phyloP scores from a whole-genome alignment of 83 land plant genomes.

The Thuja plicata region DNA sequence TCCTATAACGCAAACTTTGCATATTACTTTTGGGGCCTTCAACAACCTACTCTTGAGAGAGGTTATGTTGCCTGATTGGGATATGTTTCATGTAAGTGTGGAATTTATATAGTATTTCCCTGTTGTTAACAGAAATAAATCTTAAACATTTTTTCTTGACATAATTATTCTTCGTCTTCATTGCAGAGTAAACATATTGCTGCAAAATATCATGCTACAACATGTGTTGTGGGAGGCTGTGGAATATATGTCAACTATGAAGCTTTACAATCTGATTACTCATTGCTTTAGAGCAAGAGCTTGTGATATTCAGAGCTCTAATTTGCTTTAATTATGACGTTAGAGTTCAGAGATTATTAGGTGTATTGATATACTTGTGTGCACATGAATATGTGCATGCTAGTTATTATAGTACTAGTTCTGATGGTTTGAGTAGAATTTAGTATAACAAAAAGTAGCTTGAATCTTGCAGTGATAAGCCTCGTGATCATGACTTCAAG shows the following conservation, averaged over 20 bases:
- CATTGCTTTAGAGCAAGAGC: neutral
- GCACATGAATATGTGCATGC: neutral
- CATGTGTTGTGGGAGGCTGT: conserved; percentile 90
- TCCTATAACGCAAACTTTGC: conserved; percentile 76
- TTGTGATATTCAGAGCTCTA: neutral
- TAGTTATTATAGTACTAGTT: neutral
- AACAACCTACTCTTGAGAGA: conserved; percentile 83
- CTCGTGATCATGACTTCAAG: conserved; percentile 65
- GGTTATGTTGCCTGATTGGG: conserved; percentile 91
- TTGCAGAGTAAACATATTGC: conserved; percentile 65
- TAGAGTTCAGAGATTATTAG: neutral
- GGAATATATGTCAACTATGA: conserved; percentile 84
- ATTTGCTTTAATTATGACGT: neutral
- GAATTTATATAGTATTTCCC: neutral
- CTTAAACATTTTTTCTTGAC: neutral
- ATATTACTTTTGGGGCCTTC: conserved; percentile 75
- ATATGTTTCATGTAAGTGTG: conserved; percentile 79
- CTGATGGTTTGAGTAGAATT: neutral
- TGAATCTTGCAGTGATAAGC: conserved; percentile 30
- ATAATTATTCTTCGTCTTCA: neutral
- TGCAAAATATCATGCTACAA: conserved; percentile 84
- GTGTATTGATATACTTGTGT: neutral
- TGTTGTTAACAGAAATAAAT: neutral
- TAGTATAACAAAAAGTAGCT: neutral
- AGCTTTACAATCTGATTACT: neutral